Conservation (phyloP, 306 rosid genomes). For the Cucurbita ficifolia region DNA sequence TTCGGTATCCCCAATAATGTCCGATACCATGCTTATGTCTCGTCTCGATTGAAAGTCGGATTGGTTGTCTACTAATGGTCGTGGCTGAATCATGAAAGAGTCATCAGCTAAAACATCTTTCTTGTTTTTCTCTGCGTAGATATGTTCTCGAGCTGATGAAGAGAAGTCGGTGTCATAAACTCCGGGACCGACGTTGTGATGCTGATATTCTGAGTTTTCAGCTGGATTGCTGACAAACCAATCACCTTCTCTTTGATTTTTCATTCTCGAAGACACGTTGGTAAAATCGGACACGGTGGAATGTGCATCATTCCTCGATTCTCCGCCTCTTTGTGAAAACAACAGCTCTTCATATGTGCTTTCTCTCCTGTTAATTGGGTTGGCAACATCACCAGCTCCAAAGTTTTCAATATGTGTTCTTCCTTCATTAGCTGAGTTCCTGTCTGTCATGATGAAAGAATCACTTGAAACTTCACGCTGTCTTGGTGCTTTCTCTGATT, state of each 20-base stretch:
- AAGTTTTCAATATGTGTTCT: constrained; percentile 23
- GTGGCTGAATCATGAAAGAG: constrained; percentile 79
- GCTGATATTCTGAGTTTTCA: constrained; percentile 21
- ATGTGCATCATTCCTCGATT: constrained; percentile 25
- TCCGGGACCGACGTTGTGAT: constrained; percentile 26
- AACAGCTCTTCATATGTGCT: constrained; percentile 36
- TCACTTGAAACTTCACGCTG: constrained; percentile 41
- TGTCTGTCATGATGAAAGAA: constrained; percentile 39
- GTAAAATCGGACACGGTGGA: constrained; percentile 18
- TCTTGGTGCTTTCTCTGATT: constrained; percentile 25
- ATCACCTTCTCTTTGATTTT: constrained; percentile 48
- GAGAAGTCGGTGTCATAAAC: constrained; percentile 29
- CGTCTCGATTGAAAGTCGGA: constrained; percentile 38
- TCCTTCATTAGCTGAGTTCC: constrained; percentile 21
- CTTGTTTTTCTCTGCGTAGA: constrained; percentile 32
- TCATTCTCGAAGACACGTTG: constrained; percentile 25
- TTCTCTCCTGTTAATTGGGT: constrained; percentile 22
- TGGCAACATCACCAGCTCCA: constrained; percentile 32
- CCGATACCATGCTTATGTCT: constrained; percentile 45
- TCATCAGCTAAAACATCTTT: constrained; percentile 54
- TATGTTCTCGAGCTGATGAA: constrained; percentile 23
- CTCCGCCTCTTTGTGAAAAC: constrained; percentile 36
- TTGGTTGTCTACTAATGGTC: constrained; percentile 30
- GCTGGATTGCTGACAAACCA: constrained; percentile 43
- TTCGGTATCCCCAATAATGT: constrained; percentile 42